These are phyloP conservation scores for Aphanomyces invadans DNA, from an alignment of 352 stramenopile species.

Conservation along the genomic window DNA sequence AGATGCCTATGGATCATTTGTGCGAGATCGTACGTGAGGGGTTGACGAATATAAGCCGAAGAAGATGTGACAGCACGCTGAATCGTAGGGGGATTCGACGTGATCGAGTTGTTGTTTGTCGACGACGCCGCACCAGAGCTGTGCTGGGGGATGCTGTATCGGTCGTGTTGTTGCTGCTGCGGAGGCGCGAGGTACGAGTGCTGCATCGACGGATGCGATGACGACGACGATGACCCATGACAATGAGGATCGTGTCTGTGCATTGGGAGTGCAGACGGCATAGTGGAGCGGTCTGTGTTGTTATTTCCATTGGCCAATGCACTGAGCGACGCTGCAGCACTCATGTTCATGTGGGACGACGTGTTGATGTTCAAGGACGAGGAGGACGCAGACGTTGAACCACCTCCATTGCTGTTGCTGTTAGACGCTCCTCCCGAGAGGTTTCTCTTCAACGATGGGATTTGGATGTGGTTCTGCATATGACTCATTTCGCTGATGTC, in stretches of 20 bases:
- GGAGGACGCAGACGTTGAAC: not conserved
- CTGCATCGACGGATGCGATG: not conserved
- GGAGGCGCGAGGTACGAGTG: not conserved
- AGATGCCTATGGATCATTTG: not conserved
- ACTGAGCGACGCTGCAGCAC: conserved; percentile 10
- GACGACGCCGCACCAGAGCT: conserved; percentile 31
- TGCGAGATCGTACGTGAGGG: conserved; percentile 9
- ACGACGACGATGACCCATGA: conserved; percentile 1
- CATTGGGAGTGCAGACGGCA: not conserved
- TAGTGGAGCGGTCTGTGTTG: conserved; percentile 4
- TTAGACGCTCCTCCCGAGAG: conserved; percentile 53
- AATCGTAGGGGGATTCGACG: conserved; percentile 72
- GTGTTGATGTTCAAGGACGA: not conserved
- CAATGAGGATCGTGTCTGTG: not conserved
- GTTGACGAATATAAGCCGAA: conserved; percentile 63
- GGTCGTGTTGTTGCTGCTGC: not conserved
- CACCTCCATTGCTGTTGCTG: not conserved
- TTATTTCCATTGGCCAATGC: conserved; percentile 3
- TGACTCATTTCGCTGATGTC: conserved; percentile 16
- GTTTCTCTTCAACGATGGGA: conserved; percentile 81
- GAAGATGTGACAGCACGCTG: conserved; percentile 75
- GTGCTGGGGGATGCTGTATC: conserved; percentile 31
- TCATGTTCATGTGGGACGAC: conserved; percentile 22
- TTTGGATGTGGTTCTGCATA: conserved; percentile 30
- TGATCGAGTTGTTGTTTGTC: conserved; percentile 56